Percentiles rank a stretch among this genome's conserved stretches.
Evolutionary conservation across 2,329 filamentous ascomycete genomes (phyloP).

Genomic region (Alternaria angustiovoidea): DNA sequence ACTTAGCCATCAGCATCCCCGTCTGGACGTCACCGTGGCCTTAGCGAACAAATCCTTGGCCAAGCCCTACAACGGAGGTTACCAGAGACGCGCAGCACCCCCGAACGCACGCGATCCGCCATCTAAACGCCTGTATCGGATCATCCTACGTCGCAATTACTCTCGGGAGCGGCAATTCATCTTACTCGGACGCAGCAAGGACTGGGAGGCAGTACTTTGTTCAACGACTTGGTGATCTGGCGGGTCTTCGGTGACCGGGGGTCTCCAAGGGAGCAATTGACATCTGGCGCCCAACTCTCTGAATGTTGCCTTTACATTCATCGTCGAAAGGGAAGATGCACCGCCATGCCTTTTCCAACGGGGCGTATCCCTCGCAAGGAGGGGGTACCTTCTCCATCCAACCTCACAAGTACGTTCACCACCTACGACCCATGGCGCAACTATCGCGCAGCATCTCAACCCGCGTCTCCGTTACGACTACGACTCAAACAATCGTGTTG

Average conservation of each 20-base stretch:
- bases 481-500: slow-evolving; percentile 29
- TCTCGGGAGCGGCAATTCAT: slow-evolving; percentile 25
- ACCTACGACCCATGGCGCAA: slow-evolving; percentile 33
- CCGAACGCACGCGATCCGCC: slow-evolving; percentile 18
- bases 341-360: slow-evolving; percentile 86
- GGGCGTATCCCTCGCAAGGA: slow-evolving; percentile 72
- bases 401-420: slow-evolving; percentile 76
- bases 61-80: slow-evolving; percentile 35
- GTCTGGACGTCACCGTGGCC: slow-evolving; percentile 42
- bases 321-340: slow-evolving; percentile 75
- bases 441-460: slow-evolving; percentile 25
- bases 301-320: slow-evolving; percentile 70
- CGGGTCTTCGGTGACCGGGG: slow-evolving; percentile 47
- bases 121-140: slow-evolving; percentile 14
- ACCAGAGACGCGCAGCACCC: slow-evolving; percentile 32
- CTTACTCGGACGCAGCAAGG: slow-evolving; percentile 10
- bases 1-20: slow-evolving; percentile 31
- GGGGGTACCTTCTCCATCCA: slow-evolving; percentile 84
- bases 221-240: slow-evolving; percentile 38
- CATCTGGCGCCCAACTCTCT: slow-evolving; percentile 38
- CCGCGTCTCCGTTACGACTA: slow-evolving; percentile 28
- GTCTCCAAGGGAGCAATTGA: slow-evolving; percentile 46
- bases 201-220: slow-evolving; percentile 21
- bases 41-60: slow-evolving; percentile 45
- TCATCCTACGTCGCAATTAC: slow-evolving; percentile 10